Evolutionary conservation across 495 filamentous ascomycete species (phyloP).

Genomic region (Aspergillus conjunctus): DNA sequence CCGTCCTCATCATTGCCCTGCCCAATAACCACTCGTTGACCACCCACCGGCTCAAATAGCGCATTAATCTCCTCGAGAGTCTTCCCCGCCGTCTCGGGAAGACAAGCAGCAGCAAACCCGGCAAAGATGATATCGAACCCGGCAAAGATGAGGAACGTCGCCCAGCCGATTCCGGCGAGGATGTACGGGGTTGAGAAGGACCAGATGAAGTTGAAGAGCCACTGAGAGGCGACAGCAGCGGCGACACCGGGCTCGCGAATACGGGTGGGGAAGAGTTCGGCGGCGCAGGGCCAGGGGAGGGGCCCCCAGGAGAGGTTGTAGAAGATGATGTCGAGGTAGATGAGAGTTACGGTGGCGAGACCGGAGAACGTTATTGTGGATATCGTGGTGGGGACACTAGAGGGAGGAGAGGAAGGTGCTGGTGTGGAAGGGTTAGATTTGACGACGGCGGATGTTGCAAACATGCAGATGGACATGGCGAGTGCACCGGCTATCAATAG

Average conservation of each 20-base stretch:
- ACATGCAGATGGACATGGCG: constrained; percentile 55
- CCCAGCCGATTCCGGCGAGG: constrained; percentile 49
- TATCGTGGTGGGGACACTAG: too few relatives aligned
- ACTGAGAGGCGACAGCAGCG: constrained; percentile 50
- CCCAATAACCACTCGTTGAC: not conserved
- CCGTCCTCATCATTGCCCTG: constrained; percentile 1
- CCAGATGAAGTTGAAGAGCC: constrained; percentile 58
- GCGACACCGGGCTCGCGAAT: constrained; percentile 54
- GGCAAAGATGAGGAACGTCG: constrained; percentile 54
- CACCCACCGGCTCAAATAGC: constrained; percentile 52
- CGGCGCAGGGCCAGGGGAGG: constrained; percentile 39
- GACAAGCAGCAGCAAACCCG: constrained; percentile 45
- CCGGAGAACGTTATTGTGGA: constrained; percentile 31
- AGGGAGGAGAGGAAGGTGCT: not conserved
- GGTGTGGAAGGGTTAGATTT: constrained; percentile 34
- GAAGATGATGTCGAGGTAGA: constrained; percentile 52
- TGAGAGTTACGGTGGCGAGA: constrained; percentile 49
- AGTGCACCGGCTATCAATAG: constrained; percentile 55
- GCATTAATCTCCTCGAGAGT: constrained; percentile 71
- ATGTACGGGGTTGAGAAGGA: constrained; percentile 55
- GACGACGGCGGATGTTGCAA: constrained; percentile 56
- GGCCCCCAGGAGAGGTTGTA: constrained; percentile 49
- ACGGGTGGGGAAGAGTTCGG: constrained; percentile 53
- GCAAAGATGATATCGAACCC: constrained; percentile 42
- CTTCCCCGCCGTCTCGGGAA: constrained; percentile 68